phyloP scores from a whole-genome alignment of 257 asterid genomes.

The Anisodus tanguticus region DNA sequence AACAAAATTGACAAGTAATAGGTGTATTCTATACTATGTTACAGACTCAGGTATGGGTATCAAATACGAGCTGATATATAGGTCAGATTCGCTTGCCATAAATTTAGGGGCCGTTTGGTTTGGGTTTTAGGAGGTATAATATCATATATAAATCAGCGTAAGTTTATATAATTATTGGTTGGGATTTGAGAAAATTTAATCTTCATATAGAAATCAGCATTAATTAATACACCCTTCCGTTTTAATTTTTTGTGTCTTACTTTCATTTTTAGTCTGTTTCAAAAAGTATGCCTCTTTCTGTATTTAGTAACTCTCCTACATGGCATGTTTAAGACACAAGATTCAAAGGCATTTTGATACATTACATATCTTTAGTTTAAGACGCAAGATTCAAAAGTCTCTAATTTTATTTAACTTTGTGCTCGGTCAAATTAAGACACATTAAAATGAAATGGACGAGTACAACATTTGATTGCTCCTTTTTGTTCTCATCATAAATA shows the following conservation, averaged over 20 bases:
- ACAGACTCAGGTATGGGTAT: neutral
- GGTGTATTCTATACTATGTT: neutral
- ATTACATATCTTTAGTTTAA: no score
- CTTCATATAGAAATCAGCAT: neutral
- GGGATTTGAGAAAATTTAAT: neutral
- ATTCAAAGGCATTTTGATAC: no score
- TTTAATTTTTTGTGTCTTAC: no score
- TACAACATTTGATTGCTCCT: no score
- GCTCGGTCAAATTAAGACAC: no score
- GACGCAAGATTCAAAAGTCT: neutral
- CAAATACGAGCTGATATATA: neutral
- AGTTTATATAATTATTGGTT: neutral
- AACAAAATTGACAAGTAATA: constrained; percentile 12
- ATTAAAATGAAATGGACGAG: no score
- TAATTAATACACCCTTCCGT: no score
- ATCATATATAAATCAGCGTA: neutral
- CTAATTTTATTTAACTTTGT: no score
- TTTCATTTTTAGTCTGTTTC: no score
- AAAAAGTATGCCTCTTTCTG: no score
- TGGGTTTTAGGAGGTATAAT: neutral
- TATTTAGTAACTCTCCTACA: no score
- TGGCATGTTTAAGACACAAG: neutral
- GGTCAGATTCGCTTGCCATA: neutral
- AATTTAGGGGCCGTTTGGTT: neutral
- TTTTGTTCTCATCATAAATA: no score